Evolutionary conservation across 1,284 basidiomycete species (phyloP), one percentile per base, ranked within the genome.

Genomic region (Pisolithus thermaeus): DNA sequence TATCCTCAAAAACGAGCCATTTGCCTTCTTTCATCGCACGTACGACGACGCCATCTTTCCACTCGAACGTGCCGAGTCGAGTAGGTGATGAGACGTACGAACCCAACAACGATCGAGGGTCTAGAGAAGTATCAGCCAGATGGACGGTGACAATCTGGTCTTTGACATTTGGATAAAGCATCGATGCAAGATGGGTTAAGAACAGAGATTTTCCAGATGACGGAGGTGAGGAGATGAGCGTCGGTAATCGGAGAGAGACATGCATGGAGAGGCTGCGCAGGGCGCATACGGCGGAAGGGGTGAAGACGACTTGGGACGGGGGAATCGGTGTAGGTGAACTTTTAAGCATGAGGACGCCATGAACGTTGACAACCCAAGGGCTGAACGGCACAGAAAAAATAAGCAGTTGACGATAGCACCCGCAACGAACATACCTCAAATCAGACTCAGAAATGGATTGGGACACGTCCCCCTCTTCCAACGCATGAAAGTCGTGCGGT

Each of bases 1-100:
- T 84, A 63, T 98, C 93, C 64, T 97, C 88, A 42, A 99, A 80
- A 2, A 99, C 84, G 2, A 99, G 77, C 96, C 97, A 99, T 63
- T 86, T 84, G 12, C 97, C 97, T 58, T 91, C 84, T 40, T 84
- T 80, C 74, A 99, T 88, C 0, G 96, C 90, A 44, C 90, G 88
- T 6, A 96, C 86, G 43, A 99, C 76, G 0, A 95, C 89, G 11
- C 97, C 97, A 59, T 99, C 95, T 66, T 90, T 90, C 90, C 95
- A 99, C 62, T 96, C 92, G 60, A 99, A 99, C 0, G 85, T 85
- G 9, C 97, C 97, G 0, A 92, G 87, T 38, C 83, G 80, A 1
- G 81, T 86, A 0, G 89, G 77, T 0, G 95, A 97, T 1, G 96
- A 97, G 3, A 93, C 76, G 56, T 98, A 97, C 2, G 93, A 96